Conservation (phyloP, 257 asterid species). For the Sherardia arvensis region DNA sequence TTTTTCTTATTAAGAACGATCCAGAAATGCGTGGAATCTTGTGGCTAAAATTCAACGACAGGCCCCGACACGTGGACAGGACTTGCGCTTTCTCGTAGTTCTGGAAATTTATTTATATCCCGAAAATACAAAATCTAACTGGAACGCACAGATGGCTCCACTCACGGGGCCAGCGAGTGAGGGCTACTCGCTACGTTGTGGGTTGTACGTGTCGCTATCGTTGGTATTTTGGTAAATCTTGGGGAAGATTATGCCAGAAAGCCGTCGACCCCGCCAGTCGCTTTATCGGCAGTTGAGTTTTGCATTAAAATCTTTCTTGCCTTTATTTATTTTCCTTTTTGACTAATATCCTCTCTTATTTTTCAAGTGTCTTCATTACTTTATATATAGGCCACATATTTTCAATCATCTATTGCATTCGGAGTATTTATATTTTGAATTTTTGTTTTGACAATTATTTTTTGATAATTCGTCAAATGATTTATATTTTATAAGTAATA, state of each 20-base stretch:
- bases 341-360: neutral
- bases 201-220: neutral
- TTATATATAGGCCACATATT: neutral
- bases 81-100: constrained; percentile 23
- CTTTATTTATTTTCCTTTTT: neutral
- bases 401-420: no score
- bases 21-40: constrained; percentile 48
- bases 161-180: neutral
- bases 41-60: constrained; percentile 63
- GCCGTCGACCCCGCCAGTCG: neutral
- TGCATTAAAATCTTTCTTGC: neutral
- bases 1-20: constrained; percentile 17
- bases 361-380: no score
- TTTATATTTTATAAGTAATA: no score
- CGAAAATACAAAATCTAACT: neutral
- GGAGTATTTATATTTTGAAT: no score
- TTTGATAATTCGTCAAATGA: no score
- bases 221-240: neutral
- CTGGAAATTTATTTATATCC: neutral
- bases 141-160: neutral
- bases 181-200: constrained; percentile 2
- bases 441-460: no score
- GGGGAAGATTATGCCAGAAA: constrained; percentile 1
- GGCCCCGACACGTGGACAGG: constrained; percentile 52
- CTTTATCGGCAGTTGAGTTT: neutral